Evolutionary conservation across 345 rosid genomes (phyloP).

Genomic region (Corchorus olitorius): DNA sequence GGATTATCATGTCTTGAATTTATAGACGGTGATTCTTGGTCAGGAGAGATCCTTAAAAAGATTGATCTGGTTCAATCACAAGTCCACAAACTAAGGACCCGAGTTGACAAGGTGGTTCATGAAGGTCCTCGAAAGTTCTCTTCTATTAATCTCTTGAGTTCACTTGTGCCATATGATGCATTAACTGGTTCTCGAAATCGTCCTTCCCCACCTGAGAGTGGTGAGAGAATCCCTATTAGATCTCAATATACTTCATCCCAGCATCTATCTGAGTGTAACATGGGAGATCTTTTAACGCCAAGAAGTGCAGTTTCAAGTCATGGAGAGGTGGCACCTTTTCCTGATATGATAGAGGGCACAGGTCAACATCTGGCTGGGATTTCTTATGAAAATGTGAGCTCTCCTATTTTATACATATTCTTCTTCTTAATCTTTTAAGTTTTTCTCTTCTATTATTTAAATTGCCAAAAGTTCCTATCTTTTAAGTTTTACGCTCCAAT

Average conservation of each 20-base stretch:
- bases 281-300: conserved; percentile 41
- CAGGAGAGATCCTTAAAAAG: conserved; percentile 62
- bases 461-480: background rate
- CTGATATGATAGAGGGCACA: conserved; percentile 29
- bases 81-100: conserved; percentile 50
- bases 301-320: conserved; percentile 45
- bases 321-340: conserved; percentile 40
- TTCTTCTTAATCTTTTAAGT: conserved; percentile 36
- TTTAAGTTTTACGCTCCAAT: background rate
- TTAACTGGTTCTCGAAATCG: conserved; percentile 33
- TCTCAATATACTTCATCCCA: conserved; percentile 8
- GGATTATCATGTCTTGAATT: conserved; percentile 48
- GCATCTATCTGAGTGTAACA: conserved; percentile 25
- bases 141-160: conserved; percentile 51
- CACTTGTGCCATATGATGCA: conserved; percentile 30
- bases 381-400: conserved; percentile 47
- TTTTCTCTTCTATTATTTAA: conserved; percentile 28
- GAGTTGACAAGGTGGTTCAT: conserved; percentile 60
- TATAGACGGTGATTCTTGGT: conserved; percentile 33
- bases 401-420: conserved; percentile 31
- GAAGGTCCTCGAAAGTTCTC: conserved; percentile 65
- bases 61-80: conserved; percentile 59
- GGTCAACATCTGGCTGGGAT: conserved; percentile 32
- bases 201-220: conserved; percentile 43
- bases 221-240: conserved; percentile 40